phyloP scores from a whole-genome alignment of 208 protist species.

The Trichomonas vaginalis region DNA sequence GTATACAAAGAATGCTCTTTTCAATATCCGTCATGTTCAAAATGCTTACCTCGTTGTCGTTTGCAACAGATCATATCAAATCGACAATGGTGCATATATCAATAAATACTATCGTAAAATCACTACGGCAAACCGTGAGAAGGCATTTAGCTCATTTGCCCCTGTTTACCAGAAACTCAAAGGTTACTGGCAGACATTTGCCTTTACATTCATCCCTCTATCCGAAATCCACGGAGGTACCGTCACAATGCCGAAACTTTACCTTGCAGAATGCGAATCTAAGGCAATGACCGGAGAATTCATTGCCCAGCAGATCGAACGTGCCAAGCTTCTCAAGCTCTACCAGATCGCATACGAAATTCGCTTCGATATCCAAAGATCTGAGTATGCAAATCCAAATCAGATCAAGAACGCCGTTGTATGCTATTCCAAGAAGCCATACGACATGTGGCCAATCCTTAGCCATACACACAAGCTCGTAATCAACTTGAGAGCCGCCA shows the following conservation, averaged over 20 bases:
- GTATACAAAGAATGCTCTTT: background rate
- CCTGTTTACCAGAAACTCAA: background rate
- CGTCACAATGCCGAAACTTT: background rate
- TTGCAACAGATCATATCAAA: background rate
- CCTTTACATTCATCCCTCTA: background rate
- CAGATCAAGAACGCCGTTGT: background rate
- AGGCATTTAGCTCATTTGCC: background rate
- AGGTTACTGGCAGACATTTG: background rate
- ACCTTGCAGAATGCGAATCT: background rate
- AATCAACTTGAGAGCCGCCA: background rate
- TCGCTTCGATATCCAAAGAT: background rate
- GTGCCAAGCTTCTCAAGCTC: background rate
- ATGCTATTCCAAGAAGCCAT: background rate
- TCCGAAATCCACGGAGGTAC: background rate
- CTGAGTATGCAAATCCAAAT: background rate
- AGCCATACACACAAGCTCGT: background rate
- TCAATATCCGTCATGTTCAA: background rate
- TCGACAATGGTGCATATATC: background rate
- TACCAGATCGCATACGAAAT: background rate
- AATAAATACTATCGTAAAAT: background rate
- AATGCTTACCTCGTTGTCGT: background rate
- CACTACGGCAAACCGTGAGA: background rate
- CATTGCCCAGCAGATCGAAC: background rate
- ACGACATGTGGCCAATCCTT: background rate
- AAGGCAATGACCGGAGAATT: background rate